Evolutionary conservation across 495 filamentous ascomycete genomes (phyloP).

Genomic region (Corynascus novoguineensis): DNA sequence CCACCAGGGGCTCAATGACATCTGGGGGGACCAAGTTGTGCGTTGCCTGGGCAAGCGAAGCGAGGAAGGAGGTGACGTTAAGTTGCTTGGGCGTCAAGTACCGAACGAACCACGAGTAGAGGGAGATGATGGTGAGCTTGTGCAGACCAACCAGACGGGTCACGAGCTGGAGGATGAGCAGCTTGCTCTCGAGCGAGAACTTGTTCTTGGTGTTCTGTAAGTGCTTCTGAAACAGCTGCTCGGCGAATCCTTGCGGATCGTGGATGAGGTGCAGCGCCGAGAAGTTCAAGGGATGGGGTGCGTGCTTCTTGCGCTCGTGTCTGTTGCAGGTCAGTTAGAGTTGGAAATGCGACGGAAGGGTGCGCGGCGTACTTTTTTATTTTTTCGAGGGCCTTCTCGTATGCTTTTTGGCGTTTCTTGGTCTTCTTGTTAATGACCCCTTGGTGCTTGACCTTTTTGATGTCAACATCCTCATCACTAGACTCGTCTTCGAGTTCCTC

Average conservation of each 20-base stretch:
- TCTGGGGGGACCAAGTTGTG: constrained; percentile 92
- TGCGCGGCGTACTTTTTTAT: constrained; percentile 42
- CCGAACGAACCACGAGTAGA: constrained; percentile 79
- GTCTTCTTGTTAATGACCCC: constrained; percentile 91
- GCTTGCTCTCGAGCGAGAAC: constrained; percentile 84
- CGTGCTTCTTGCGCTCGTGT: constrained; percentile 81
- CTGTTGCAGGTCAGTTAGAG: constrained; percentile 35
- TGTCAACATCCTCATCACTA: constrained; percentile 74
- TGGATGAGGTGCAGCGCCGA: constrained; percentile 90
- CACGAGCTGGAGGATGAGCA: constrained; percentile 80
- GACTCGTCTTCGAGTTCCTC: constrained; percentile 87
- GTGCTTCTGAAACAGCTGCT: constrained; percentile 84
- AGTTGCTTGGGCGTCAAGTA: constrained; percentile 87
- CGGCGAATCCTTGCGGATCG: constrained; percentile 93
- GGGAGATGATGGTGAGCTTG: constrained; percentile 58
- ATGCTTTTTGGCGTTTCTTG: constrained; percentile 71
- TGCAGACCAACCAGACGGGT: constrained; percentile 89
- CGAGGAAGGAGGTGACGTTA: constrained; percentile 90
- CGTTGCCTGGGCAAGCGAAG: constrained; percentile 83
- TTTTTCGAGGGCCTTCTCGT: constrained; percentile 72
- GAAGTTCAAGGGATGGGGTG: constrained; percentile 87
- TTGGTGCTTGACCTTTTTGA: constrained; percentile 77
- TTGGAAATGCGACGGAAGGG: background rate
- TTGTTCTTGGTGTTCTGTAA: constrained; percentile 80
- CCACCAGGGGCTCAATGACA: constrained; percentile 80